phyloP scores from a whole-genome alignment of 768 basidiomycete genomes.

The Galerina marginata region DNA sequence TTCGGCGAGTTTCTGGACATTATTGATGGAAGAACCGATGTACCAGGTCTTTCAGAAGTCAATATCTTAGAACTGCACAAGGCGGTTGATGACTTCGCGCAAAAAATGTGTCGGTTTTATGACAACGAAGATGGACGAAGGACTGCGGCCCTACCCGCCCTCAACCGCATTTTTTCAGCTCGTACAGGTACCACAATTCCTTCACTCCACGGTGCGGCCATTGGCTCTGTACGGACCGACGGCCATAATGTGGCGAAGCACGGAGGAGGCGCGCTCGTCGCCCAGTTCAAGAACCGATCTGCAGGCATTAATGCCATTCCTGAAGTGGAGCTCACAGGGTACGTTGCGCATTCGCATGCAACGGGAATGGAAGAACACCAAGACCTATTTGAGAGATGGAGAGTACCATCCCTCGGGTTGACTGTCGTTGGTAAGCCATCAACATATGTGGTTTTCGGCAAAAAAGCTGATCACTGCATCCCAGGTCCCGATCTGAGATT shows the following conservation, averaged over 20 bases:
- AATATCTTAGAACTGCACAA: constrained; percentile 6
- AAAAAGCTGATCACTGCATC: no score
- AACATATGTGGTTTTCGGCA: no score
- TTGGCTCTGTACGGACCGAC: no score
- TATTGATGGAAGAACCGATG: constrained; percentile 6
- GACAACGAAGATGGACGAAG: constrained; percentile 12
- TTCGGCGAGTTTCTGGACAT: constrained; percentile 28
- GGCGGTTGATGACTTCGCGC: constrained; percentile 17
- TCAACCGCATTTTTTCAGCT: no score
- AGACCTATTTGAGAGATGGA: constrained; percentile 14
- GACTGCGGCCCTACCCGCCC: constrained; percentile 1
- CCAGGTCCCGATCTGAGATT: constrained; percentile 6
- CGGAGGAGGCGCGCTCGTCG: no score
- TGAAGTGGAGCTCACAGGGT: no score
- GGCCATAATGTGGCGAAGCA: no score
- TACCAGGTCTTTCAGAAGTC: constrained; percentile 4
- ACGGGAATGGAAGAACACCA: background rate
- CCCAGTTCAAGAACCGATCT: no score
- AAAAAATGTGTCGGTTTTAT: constrained; percentile 22
- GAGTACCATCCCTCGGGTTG: constrained; percentile 21
- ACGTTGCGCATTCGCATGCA: background rate
- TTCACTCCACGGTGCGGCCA: no score
- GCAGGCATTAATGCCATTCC: no score
- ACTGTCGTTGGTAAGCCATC: constrained; percentile 18
- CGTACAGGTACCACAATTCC: no score